Evolutionary conservation across 116 monocot genomes (phyloP), one percentile per base, ranked within the genome.

Genomic region (Thalassia testudinum): DNA sequence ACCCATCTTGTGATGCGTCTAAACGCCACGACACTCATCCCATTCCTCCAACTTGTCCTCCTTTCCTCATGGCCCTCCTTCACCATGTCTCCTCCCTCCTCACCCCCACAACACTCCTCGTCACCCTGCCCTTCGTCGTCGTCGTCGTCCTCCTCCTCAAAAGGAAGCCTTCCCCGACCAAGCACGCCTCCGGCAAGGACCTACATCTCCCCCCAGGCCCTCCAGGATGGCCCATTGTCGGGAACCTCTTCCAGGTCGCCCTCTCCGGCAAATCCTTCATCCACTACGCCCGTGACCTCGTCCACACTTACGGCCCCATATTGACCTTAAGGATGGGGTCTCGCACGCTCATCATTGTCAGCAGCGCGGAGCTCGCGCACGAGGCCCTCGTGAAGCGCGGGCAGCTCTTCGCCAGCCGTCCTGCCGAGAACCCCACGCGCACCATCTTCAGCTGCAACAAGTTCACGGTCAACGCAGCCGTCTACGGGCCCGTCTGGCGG

Each of bases 241-340:
- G 91, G n/a, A 91, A 91, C 60, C 86, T 85, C 28, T 69, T 91
- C 69, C 75, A 82, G 49, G 78, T 85, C 1, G 76, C 74, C 24
- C 52, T 63, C 53, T 74, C 76, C 43, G 73, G 75, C 18, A 91
- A 75, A 63, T 69, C 44, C 15, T 69, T 91, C 81, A 85, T 85
- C 34, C 85, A 85, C 74, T 76, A 78, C 74, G 50, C 78, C 21
- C 63, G 66, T 2, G 91, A 91, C 55, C 62, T 91, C 37, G 49
- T 47, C 5, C 45, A 30, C 7, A 18, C 22, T 24, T 81, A 91
- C 78, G 91, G 85, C 14, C 85, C 81, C 1, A 78, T 91, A 52
- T 66, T 81, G 60, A 85, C 81, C 16, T 73, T 91, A 42, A 75
- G 65, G 28, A 85, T 85, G 85, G 91, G 91, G 12, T 40, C 68